phyloP scores from a whole-genome alignment of 257 asterid species.

The Ajuga chamaepitys region DNA sequence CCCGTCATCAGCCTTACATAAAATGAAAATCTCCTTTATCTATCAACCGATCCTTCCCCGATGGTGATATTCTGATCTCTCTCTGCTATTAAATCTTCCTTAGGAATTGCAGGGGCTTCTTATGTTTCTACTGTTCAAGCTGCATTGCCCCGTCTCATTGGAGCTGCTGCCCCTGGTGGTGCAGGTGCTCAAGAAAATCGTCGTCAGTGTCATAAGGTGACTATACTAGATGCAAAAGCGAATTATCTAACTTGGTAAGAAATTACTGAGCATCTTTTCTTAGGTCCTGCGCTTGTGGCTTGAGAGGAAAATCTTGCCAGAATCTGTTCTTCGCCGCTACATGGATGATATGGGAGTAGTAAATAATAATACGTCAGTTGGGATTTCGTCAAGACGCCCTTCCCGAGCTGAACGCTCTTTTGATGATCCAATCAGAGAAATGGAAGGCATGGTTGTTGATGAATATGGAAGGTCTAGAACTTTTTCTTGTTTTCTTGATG shows the following conservation, averaged over 20 bases:
- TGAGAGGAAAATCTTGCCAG: slow-evolving; percentile 90
- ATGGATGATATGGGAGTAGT: slow-evolving; percentile 58
- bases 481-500: background rate
- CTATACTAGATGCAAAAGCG: background rate
- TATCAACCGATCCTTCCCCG: background rate
- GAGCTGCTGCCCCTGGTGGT: slow-evolving; percentile 89
- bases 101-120: slow-evolving; percentile 78
- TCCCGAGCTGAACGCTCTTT: slow-evolving; percentile 88
- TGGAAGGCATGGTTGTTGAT: slow-evolving; percentile 95
- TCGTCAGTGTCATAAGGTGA: slow-evolving; percentile 92
- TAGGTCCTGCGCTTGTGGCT: slow-evolving; percentile 94
- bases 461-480: slow-evolving; percentile 80
- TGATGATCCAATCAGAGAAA: slow-evolving; percentile 94
- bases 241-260: slow-evolving; percentile 10
- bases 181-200: slow-evolving; percentile 85
- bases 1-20: background rate
- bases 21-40: background rate
- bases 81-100: slow-evolving; percentile 15
- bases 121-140: slow-evolving; percentile 81
- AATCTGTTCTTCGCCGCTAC: slow-evolving; percentile 61
- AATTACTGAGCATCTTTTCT: slow-evolving; percentile 16
- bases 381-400: slow-evolving; percentile 62
- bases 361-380: slow-evolving; percentile 56
- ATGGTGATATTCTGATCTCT: background rate
- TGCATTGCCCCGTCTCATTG: slow-evolving; percentile 75